These are phyloP conservation scores for Penicillium janthinellum DNA, from an alignment of 2,329 filamentous ascomycete species.

Conservation along the genomic window DNA sequence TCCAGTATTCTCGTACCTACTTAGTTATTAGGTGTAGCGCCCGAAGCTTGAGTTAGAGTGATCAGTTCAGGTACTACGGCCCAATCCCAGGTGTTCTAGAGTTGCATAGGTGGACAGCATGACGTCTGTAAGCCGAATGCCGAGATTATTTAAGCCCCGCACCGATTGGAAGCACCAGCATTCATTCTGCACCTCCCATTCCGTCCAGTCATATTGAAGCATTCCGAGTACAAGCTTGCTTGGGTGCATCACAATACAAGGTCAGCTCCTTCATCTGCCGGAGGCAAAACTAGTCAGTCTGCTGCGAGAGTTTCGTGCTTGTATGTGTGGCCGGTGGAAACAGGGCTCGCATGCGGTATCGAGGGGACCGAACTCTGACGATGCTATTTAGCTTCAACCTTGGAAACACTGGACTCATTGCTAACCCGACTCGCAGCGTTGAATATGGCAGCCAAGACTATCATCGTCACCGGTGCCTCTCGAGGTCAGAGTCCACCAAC, in stretches of 20 bases:
- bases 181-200: slow-evolving; percentile 1
- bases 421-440: slow-evolving; percentile 13
- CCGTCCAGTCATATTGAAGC: background rate
- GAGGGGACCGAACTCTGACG: background rate
- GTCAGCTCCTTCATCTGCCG: background rate
- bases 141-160: slow-evolving; percentile 26
- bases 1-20: no score
- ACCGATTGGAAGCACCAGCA: slow-evolving; percentile 1
- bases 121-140: background rate
- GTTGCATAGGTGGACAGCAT: background rate
- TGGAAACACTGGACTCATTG: no score
- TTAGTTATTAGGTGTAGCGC: no score
- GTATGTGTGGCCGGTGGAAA: background rate
- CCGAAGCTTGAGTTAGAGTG: no score
- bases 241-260: background rate
- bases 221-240: background rate
- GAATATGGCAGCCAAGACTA: slow-evolving; percentile 60
- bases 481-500: slow-evolving; percentile 48
- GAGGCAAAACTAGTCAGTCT: background rate
- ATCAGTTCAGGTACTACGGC: no score
- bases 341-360: background rate
- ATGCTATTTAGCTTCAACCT: background rate
- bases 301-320: background rate
- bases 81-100: background rate
- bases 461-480: slow-evolving; percentile 70